A percentile compares a stretch with the other conserved stretches of the same genome.
These are phyloP conservation scores for Cryphonectria radicalis DNA, from an alignment of 2,329 filamentous ascomycete species.

Conservation along the genomic window DNA sequence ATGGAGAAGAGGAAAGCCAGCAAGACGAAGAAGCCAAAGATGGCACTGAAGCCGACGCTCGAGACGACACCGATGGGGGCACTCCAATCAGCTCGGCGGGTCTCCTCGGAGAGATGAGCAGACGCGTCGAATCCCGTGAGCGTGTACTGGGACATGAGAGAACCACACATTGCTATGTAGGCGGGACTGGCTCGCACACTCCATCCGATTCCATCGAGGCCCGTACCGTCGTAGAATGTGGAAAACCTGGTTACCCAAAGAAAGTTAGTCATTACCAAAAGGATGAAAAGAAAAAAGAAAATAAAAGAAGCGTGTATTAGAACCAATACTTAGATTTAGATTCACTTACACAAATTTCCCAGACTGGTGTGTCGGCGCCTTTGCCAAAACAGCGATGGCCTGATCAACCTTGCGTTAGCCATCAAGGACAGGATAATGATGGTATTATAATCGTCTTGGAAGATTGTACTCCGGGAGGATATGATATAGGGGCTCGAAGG, in stretches of 20 bases:
- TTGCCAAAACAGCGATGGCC: slow-evolving; percentile 59
- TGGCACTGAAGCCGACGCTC: slow-evolving; percentile 57
- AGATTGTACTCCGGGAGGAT: not conserved
- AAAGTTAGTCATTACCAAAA: not conserved
- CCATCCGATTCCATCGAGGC: slow-evolving; percentile 53
- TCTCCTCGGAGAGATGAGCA: slow-evolving; percentile 63
- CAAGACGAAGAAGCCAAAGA: slow-evolving; percentile 65
- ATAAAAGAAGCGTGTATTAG: too few relatives aligned
- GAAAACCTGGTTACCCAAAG: slow-evolving; percentile 39
- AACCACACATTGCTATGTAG: slow-evolving; percentile 59
- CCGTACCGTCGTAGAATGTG: slow-evolving; percentile 59
- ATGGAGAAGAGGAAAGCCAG: slow-evolving; percentile 62
- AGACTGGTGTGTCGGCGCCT: slow-evolving; percentile 59
- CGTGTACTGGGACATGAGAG: slow-evolving; percentile 58
- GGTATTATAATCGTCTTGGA: not conserved
- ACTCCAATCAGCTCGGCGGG: slow-evolving; percentile 58
- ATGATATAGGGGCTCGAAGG: not conserved
- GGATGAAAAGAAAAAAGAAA: too few relatives aligned
- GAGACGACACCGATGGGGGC: slow-evolving; percentile 62
- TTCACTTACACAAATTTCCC: slow-evolving; percentile 50
- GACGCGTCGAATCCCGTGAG: slow-evolving; percentile 57
- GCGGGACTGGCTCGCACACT: slow-evolving; percentile 54
- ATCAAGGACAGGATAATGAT: not conserved
- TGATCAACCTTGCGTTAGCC: not conserved
- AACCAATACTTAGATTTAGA: not conserved